Base-by-base conservation (phyloP, 352 stramenopile genomes). In the Plasmopara muralis region DNA sequence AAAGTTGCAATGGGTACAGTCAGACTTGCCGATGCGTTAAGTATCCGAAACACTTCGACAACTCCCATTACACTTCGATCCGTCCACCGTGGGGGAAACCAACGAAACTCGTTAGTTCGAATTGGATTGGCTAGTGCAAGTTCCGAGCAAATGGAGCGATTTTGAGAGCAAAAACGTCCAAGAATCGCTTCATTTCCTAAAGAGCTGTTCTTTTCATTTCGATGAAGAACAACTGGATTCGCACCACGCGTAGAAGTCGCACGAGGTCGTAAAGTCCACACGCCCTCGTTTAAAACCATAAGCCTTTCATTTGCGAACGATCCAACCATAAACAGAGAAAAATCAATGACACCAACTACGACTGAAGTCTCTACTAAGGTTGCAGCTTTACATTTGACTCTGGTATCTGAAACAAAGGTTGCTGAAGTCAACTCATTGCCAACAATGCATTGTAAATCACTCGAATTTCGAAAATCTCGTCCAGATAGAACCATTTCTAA, bases 401-500 rank as follows among this genome's bases (percentile, higher is more conserved):
- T 34, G 0, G 51, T 61, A 5, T 57, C 40, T 0, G 71, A 76
- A 10, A 78, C 4, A n/a, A 65, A 75, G 0, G 15, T 57, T 38
- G 52, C 43, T 18, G 7, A 16, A n/a, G 51, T 54, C 4, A 74
- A 29, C 15, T 70, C 57, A 10, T 64, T 65, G 0, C 65, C 71
- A 15, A 81, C 51, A 2, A 78, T 51, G 10, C 71, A 78, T 9
- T 38, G 59, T 1, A 78, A 16, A 5, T 56, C 43, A 1, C 56
- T 74, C 2, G 63, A 74, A 40, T 81, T 76, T 6, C 43, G 50
- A 13, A 81, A 81, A 45, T 72, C 51, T 18, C 57, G 55, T 10
- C 71, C 68, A 34, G 57, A 31, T 2, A 81, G 25, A 16, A 59
- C 40, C 5, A 80, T 2, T 13, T 47, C 44, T 6, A 34, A 15